Base-by-base conservation (phyloP, 805 yeast species). In the Yarrowia porcina region DNA sequence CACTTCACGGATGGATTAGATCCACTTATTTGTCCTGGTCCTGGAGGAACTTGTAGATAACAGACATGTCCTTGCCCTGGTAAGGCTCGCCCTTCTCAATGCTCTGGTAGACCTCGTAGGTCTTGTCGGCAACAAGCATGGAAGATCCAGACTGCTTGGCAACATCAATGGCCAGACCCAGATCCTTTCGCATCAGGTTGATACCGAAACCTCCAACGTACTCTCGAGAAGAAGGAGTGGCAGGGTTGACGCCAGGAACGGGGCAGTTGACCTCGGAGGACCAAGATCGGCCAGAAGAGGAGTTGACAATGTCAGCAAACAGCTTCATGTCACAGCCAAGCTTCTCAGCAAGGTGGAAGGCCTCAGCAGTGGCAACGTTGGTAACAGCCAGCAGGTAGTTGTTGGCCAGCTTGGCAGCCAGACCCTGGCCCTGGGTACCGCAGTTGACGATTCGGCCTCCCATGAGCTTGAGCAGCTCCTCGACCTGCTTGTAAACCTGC, bases 191-290 rank as follows among this genome's bases (percentile, higher is more conserved):
- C 72, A 71, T 69, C 44, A 74, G 66, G 32, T 65, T 64, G 21
- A 72, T 67, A 3, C 72, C 75, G 65, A 82, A 82, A 0, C 85
- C 85, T 25, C 82, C 82, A 10, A 74, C 67, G 69, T 76, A 82
- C 36, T 75, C 78, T 7, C 71, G 73, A 41, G 80, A 81, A 12
- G 80, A 75, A 4, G 85, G 85, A 60, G 82, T 79, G 32, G 72
- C 73, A 1, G 79, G 76, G 65, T 77, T 76, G 8, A 78, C 79
- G 8, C 81, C 82, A 0, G 80, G 78, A 41, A 82, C 82, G 1
- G 85, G 85, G 68, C 82, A 80, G 70, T 82, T 82, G 68, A 80
- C 83, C 30, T 78, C 82, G 3, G 82, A 74, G 13, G 84, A 82
- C 85, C 85, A 82, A 3, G 81, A 73, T 67, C 80, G 77, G 17